Evolutionary conservation across 2,329 filamentous ascomycete genomes (phyloP).

Genomic region (Calonectria hongkongensis): DNA sequence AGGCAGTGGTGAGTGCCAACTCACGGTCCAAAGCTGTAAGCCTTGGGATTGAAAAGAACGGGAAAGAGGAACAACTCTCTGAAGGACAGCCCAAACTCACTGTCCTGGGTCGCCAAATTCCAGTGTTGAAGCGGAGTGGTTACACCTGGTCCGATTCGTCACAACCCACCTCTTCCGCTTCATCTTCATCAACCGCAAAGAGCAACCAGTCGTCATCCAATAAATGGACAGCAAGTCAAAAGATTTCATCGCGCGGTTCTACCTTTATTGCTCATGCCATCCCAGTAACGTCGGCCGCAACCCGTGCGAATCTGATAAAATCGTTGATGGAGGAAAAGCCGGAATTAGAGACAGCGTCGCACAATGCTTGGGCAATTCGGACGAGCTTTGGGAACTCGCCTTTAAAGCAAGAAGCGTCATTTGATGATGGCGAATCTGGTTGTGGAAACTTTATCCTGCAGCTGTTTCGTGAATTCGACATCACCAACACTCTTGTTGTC

Average conservation of each 20-base stretch:
- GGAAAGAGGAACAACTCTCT: conserved; percentile 83
- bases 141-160: conserved; percentile 69
- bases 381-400: conserved; percentile 61
- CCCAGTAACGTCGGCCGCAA: conserved; percentile 60
- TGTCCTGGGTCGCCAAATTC: conserved; percentile 83
- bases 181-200: conserved; percentile 43
- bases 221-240: conserved; percentile 72
- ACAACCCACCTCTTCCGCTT: conserved; percentile 40
- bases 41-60: conserved; percentile 81
- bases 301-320: conserved; percentile 66
- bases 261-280: conserved; percentile 74
- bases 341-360: conserved; percentile 71
- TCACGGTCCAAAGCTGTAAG: conserved; percentile 85
- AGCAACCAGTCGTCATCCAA: conserved; percentile 46
- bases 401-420: conserved; percentile 69
- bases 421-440: conserved; percentile 78
- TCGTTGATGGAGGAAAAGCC: conserved; percentile 69
- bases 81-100: conserved; percentile 84
- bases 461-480: conserved; percentile 70
- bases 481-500: conserved; percentile 73
- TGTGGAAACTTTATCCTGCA: conserved; percentile 75
- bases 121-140: conserved; percentile 85
- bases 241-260: conserved; percentile 71
- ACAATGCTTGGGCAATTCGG: conserved; percentile 74
- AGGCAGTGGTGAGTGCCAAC: conserved; percentile 89